Conservation (phyloP, 768 basidiomycete species). For the Tremella mesenterica region DNA sequence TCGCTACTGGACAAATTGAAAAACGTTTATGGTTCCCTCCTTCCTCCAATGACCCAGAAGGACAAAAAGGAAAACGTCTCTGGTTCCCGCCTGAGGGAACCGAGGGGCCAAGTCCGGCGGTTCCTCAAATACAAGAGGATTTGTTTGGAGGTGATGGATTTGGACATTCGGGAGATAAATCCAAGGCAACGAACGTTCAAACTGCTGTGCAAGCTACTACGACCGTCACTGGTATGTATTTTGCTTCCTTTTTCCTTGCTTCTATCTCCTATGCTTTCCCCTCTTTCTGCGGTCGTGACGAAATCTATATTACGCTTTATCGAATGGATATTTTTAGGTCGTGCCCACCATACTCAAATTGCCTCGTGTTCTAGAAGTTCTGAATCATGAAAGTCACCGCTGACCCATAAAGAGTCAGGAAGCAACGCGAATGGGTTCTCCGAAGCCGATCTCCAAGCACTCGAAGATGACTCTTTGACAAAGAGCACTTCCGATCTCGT, state of each 20-base stretch:
- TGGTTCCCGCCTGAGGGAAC: background rate
- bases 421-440: conserved; percentile 22
- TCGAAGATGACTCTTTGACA: conserved; percentile 4
- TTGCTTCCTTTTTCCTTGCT: too few species aligned
- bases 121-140: background rate
- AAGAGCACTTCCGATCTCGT: conserved; percentile 7
- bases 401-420: conserved; percentile 10
- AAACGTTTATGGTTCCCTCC: conserved; percentile 2
- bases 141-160: background rate
- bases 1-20: background rate
- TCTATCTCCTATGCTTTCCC: too few species aligned
- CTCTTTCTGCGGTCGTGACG: too few species aligned
- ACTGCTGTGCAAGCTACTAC: background rate
- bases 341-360: too few species aligned
- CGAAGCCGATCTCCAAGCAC: conserved; percentile 5
- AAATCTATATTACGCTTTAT: too few species aligned
- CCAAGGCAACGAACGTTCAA: background rate
- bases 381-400: too few species aligned
- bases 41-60: background rate
- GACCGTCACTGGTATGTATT: too few species aligned
- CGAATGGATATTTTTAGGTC: background rate
- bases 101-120: too few species aligned
- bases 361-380: too few species aligned
- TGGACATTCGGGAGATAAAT: background rate
- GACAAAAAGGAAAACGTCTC: background rate